phyloP scores from a whole-genome alignment of 2,329 filamentous ascomycete genomes.

The Rhynchosporium graminicola region DNA sequence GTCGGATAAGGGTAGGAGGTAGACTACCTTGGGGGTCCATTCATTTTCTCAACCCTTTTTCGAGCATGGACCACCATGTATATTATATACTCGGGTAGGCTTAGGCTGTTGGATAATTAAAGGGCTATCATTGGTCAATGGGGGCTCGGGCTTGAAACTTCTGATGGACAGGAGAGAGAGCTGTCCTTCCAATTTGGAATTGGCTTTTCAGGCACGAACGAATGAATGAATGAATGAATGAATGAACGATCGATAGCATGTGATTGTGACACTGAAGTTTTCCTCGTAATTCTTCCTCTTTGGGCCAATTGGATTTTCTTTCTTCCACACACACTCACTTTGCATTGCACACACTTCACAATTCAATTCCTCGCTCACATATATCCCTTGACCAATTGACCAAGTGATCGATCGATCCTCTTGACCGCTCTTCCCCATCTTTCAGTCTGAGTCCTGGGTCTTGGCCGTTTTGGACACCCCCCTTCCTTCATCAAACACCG shows the following conservation, averaged over 20 bases:
- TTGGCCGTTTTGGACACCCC: neutral
- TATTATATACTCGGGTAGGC: neutral
- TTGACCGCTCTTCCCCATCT: neutral
- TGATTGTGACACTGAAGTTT: neutral
- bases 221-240: neutral
- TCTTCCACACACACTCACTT: neutral
- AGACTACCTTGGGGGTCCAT: neutral
- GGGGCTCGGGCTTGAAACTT: neutral
- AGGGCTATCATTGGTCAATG: neutral
- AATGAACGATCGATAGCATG: neutral
- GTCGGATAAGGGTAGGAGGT: neutral
- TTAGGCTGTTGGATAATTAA: neutral
- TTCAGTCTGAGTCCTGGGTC: neutral
- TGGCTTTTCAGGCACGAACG: neutral
- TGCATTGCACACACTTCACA: neutral
- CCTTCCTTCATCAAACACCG: neutral
- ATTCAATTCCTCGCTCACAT: neutral
- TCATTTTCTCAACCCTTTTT: conserved; percentile 17
- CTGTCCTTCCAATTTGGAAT: neutral
- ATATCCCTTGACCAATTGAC: neutral
- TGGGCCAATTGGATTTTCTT: no score
- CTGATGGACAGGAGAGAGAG: neutral
- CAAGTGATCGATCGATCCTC: neutral
- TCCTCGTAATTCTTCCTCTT: no score
- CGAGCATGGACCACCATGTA: neutral